Evolutionary conservation across 331 rosid species (phyloP).

Genomic region (Erythrophleum ivorense): DNA sequence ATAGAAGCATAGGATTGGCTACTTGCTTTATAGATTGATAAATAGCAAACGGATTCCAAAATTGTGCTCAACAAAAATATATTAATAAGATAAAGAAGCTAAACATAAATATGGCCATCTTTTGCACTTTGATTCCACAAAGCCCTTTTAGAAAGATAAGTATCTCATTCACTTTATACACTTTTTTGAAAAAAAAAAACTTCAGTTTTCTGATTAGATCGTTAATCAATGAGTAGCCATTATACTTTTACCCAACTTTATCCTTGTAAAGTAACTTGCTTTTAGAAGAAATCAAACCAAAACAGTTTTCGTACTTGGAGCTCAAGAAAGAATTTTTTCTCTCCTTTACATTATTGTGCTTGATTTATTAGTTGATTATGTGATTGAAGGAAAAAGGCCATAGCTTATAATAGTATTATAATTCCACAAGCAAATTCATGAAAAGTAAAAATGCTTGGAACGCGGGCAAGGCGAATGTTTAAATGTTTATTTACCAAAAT

Average conservation of each 20-base stretch:
- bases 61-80: slow-evolving; percentile 36
- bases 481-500: slow-evolving; percentile 1
- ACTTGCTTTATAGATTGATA: slow-evolving; percentile 22
- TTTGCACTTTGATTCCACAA: slow-evolving; percentile 53
- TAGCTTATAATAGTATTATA: slow-evolving; percentile 8
- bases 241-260: slow-evolving; percentile 44
- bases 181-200: slow-evolving; percentile 50
- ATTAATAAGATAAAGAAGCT: slow-evolving; percentile 42
- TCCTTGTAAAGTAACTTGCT: slow-evolving; percentile 41
- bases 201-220: slow-evolving; percentile 47
- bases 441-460: slow-evolving; percentile 21
- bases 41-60: slow-evolving; percentile 35
- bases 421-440: slow-evolving; percentile 24
- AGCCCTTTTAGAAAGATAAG: slow-evolving; percentile 53
- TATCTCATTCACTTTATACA: slow-evolving; percentile 47
- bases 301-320: slow-evolving; percentile 33
- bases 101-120: slow-evolving; percentile 38
- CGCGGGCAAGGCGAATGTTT: neutral
- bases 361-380: slow-evolving; percentile 6
- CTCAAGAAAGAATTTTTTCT: slow-evolving; percentile 32
- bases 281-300: slow-evolving; percentile 41
- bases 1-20: slow-evolving; percentile 39
- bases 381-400: slow-evolving; percentile 14
- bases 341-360: slow-evolving; percentile 8
- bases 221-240: slow-evolving; percentile 37